Evolutionary conservation across 441 rosid genomes (phyloP).

Genomic region (Arabidopsis lyrata): DNA sequence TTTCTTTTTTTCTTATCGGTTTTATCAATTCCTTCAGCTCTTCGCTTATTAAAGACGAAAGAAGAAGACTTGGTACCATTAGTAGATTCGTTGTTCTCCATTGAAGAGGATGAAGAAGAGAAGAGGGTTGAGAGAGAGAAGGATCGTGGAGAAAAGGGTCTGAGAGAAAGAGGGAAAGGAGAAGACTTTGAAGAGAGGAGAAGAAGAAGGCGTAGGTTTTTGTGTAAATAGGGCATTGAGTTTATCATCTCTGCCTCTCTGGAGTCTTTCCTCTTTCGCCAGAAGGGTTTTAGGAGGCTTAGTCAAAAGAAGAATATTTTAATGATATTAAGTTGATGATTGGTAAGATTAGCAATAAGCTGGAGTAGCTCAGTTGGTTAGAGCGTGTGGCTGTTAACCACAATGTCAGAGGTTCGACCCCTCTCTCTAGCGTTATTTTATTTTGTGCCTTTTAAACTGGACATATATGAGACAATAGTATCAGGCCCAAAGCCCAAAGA

Average conservation of each 20-base stretch:
- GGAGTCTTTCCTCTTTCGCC: neutral
- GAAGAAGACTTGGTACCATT: constrained; percentile 38
- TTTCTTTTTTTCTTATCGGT: constrained; percentile 57
- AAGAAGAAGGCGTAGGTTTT: constrained; percentile 39
- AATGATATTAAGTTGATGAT: fast-evolving
- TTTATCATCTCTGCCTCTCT: constrained; percentile 24
- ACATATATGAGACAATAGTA: too few species aligned
- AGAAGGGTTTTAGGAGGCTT: constrained; percentile 38
- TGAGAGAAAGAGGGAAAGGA: constrained; percentile 29
- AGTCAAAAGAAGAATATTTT: neutral
- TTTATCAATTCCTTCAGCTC: constrained; percentile 78
- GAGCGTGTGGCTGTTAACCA: constrained; percentile 99
- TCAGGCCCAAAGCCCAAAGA: too few species aligned
- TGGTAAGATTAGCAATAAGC: constrained; percentile 32
- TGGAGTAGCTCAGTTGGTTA: constrained; percentile 96
- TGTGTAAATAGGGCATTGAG: constrained; percentile 30
- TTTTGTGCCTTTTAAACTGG: too few species aligned
- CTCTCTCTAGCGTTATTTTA: constrained; percentile 66
- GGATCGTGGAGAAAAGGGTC: constrained; percentile 25
- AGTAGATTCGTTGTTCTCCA: constrained; percentile 55
- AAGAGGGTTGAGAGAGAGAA: constrained; percentile 47
- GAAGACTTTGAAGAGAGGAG: constrained; percentile 28
- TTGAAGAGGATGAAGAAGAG: constrained; percentile 67
- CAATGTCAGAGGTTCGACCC: constrained; percentile 97
- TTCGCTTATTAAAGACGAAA: constrained; percentile 68